Evolutionary conservation across 768 basidiomycete genomes (phyloP).

Genomic region (Suillus tomentosus): DNA sequence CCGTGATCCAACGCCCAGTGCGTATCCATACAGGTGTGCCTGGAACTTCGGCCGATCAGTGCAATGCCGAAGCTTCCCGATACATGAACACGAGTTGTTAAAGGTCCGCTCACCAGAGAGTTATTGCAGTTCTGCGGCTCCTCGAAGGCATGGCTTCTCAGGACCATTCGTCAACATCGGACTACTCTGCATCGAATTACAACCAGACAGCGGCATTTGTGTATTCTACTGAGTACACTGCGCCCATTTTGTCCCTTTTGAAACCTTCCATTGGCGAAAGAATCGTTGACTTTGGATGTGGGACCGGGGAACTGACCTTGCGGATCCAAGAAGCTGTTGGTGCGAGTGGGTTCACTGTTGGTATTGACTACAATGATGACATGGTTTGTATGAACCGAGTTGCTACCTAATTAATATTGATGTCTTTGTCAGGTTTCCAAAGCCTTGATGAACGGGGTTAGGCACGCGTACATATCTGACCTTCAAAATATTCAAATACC

Average conservation of each 20-base stretch:
- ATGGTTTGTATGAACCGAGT: constrained; percentile 43
- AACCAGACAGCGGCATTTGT: constrained; percentile 69
- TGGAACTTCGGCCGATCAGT: neutral
- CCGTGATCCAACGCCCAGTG: neutral
- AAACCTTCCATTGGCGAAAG: constrained; percentile 65
- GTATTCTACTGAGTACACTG: constrained; percentile 52
- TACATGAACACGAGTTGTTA: neutral
- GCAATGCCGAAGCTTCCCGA: neutral
- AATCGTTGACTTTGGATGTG: constrained; percentile 81
- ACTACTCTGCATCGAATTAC: constrained; percentile 65
- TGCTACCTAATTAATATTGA: neutral
- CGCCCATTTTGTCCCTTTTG: constrained; percentile 60
- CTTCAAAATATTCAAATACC: constrained; percentile 49
- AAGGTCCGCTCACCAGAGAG: neutral
- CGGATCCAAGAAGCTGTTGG: constrained; percentile 56
- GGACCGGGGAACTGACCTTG: constrained; percentile 76
- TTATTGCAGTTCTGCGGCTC: neutral
- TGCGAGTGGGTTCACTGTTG: constrained; percentile 57
- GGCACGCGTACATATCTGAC: constrained; percentile 53
- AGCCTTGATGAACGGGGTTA: constrained; percentile 49
- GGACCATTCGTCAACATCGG: constrained; percentile 16
- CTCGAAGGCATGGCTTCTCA: neutral
- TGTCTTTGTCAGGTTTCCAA: constrained; percentile 48
- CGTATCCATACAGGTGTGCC: no score
- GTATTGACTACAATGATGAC: constrained; percentile 66